Conservation (phyloP, 805 yeast genomes). For the Blastobotrys chiropterorum region DNA sequence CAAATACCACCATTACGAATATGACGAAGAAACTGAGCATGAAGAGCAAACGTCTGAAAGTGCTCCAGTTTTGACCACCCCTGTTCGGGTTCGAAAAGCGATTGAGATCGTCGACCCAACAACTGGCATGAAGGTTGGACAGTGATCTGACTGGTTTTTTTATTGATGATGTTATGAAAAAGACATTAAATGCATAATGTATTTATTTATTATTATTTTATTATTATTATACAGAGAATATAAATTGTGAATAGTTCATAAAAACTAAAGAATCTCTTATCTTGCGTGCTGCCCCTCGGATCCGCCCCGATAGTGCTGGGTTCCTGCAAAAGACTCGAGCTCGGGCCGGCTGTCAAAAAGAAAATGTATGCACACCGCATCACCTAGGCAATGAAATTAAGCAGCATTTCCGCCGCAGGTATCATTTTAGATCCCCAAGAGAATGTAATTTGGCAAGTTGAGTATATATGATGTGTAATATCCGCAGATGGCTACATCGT, state of each 20-base stretch:
- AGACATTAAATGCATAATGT: not conserved
- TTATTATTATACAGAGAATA: not conserved
- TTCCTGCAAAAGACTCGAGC: not conserved
- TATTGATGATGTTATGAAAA: not conserved
- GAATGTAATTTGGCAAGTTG: not conserved
- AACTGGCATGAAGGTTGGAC: constrained; percentile 35
- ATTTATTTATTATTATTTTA: constrained; percentile 1
- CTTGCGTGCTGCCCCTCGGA: not conserved
- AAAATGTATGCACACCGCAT: not conserved
- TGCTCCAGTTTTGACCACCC: constrained; percentile 7
- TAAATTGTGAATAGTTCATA: constrained; percentile 1
- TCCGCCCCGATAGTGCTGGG: not conserved
- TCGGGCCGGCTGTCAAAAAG: not conserved
- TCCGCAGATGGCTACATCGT: not conserved
- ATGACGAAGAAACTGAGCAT: not conserved
- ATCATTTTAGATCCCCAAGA: not conserved
- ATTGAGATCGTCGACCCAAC: constrained; percentile 53
- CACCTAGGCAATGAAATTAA: not conserved
- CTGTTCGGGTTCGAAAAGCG: constrained; percentile 23
- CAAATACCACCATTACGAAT: not conserved
- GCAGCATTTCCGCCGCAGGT: not conserved
- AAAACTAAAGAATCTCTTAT: not conserved
- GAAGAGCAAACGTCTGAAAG: constrained; percentile 9
- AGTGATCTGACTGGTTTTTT: not conserved
- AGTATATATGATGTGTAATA: not conserved